phyloP scores from a whole-genome alignment of 192 early-diverging fungal genomes.

The Backusella psychrophila region DNA sequence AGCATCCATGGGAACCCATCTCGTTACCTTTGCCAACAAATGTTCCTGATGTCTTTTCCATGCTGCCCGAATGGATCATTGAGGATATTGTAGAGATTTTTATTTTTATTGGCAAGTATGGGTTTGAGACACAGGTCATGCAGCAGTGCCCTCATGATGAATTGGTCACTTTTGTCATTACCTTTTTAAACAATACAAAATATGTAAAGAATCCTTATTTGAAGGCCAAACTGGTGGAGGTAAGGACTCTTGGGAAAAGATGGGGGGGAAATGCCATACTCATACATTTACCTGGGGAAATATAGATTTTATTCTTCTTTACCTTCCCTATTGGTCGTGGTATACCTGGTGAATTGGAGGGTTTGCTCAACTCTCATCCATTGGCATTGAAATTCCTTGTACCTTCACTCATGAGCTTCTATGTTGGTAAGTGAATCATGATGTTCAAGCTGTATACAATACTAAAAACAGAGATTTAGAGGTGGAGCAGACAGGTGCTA shows the following conservation, averaged over 20 bases:
- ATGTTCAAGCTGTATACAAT: too few relatives aligned
- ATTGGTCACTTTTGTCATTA: slow-evolving; percentile 68
- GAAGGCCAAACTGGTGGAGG: slow-evolving; percentile 92
- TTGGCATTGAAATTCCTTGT: slow-evolving; percentile 75
- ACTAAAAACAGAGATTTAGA: slow-evolving; percentile 41
- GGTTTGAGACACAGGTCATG: slow-evolving; percentile 44
- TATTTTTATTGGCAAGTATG: slow-evolving; percentile 62
- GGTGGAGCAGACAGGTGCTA: slow-evolving; percentile 90
- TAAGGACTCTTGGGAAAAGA: slow-evolving; percentile 41
- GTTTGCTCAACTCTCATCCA: slow-evolving; percentile 69
- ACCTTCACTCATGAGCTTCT: slow-evolving; percentile 84
- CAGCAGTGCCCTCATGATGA: slow-evolving; percentile 41
- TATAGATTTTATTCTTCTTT: slow-evolving; percentile 75
- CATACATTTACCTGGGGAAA: slow-evolving; percentile 2
- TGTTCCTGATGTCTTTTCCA: slow-evolving; percentile 58
- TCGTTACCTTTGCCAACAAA: slow-evolving; percentile 53
- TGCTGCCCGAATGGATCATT: slow-evolving; percentile 90
- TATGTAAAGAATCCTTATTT: slow-evolving; percentile 95
- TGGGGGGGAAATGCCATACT: not conserved
- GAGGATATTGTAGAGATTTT: slow-evolving; percentile 88
- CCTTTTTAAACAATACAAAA: slow-evolving; percentile 71
- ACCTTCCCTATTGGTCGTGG: slow-evolving; percentile 64
- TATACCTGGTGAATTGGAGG: slow-evolving; percentile 59
- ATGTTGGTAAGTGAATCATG: slow-evolving; percentile 62
- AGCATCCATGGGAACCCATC: slow-evolving; percentile 41